Evolutionary conservation across 73 alveolate species (phyloP).

Genomic region (Stentor roeselii): DNA sequence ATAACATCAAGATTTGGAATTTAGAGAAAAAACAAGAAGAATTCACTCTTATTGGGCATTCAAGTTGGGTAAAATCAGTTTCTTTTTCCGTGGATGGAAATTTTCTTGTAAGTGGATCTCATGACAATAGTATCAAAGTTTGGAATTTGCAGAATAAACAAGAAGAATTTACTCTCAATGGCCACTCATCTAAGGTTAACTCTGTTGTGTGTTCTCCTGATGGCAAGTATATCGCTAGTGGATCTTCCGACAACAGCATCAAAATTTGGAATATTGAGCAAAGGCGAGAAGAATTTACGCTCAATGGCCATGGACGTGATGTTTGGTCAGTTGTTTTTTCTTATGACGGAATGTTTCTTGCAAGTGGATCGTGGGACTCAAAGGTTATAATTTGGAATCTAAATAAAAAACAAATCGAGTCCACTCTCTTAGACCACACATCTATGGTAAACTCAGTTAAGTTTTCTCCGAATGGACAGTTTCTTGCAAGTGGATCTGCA

Average conservation of each 20-base stretch:
- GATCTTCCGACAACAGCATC: conserved; percentile 92
- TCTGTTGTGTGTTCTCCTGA: conserved; percentile 94
- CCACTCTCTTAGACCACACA: conserved; percentile 89
- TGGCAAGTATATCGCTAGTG: conserved; percentile 87
- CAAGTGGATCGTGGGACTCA: conserved; percentile 93
- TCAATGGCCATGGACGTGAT: conserved; percentile 88
- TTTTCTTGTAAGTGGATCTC: conserved; percentile 87
- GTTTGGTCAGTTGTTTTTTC: conserved; percentile 87
- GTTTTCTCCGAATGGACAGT: conserved; percentile 92
- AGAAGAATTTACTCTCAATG: conserved; percentile 74
- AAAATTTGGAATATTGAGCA: conserved; percentile 92
- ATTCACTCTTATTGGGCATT: conserved; percentile 85
- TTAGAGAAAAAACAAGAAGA: conserved; percentile 80
- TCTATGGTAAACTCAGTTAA: conserved; percentile 79
- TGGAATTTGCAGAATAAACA: conserved; percentile 83
- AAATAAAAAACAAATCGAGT: conserved; percentile 66
- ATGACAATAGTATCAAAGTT: conserved; percentile 95
- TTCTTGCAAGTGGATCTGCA: conserved; percentile 76
- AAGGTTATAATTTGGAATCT: conserved; percentile 94
- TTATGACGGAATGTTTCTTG: conserved; percentile 85
- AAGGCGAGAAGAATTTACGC: conserved; percentile 70
- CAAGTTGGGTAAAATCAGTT: conserved; percentile 95
- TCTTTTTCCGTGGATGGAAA: conserved; percentile 94
- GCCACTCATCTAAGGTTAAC: conserved; percentile 95
- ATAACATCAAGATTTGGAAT: conserved; percentile 95